Base-by-base conservation (phyloP, 805 yeast species). In the Suhomyces sp. region DNA sequence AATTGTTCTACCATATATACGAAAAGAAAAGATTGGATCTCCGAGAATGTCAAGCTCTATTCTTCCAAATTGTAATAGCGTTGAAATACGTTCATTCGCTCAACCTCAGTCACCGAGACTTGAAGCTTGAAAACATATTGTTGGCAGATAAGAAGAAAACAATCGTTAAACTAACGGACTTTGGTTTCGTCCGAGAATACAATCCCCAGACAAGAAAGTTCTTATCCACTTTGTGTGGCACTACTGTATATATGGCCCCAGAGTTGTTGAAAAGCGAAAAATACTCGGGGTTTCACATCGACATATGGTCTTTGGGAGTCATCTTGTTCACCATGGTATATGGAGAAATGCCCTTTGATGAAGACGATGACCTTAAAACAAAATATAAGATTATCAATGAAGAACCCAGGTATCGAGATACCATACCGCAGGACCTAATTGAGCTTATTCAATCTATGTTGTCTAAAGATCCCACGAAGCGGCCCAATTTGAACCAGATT, bases 171-270 rank as follows among this genome's bases (percentile, higher is more conserved):
- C 71, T 93, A 49, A 86, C 96, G 5, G 99, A 93, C 71, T 92
- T 93, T 70, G 99, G 99, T 0, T 93, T 93, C 67, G 90, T 97
- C 0, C 76, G 98, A 56, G 97, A 90, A 60, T 83, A 63, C 57
- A 71, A 69, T 49, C 78, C 78, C 1, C 62, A 59, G 35, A 63
- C 60, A 40, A 76, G 86, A 48, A 70, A 77, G 5, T 68, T 86
- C 46, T 70, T 93, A 33, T 88, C 86, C 48, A 94, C 97, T 0
- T 78, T 91, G 1, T 93, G 99, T 70, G 99, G 99, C 2, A 93
- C 98, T 0, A 84, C 91, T 0, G 96, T 90, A 3, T 93, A 93
- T 66, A 92, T 93, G 97, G 97, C 99, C 0, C 99, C 99, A 0
- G 99, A 93, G 65, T 74, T 94, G 56, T 74, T 92, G 15, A 74